Conservation (phyloP, 192 early-diverging fungal species). For the Thamnidium elegans region DNA sequence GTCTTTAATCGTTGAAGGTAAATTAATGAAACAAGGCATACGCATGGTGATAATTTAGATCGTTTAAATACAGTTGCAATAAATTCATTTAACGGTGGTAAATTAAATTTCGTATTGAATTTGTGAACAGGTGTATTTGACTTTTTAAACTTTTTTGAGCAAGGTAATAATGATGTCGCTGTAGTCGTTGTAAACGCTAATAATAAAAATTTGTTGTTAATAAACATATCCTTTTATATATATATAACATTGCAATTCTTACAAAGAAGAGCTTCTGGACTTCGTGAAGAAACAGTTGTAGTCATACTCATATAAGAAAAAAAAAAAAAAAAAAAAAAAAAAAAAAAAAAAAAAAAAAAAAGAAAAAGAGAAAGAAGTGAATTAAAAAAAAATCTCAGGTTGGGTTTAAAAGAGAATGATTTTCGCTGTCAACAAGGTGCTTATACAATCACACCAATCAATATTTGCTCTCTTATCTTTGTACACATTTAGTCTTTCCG, state of each 20-base stretch:
- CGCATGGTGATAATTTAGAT: slow-evolving; percentile 31
- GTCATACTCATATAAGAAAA: neutral
- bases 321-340: neutral
- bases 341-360: slow-evolving; percentile 3
- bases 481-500: no score
- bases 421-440: neutral
- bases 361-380: slow-evolving; percentile 9
- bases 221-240: neutral
- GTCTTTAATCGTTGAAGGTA: slow-evolving; percentile 70
- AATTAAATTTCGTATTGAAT: slow-evolving; percentile 5
- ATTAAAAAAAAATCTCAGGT: neutral
- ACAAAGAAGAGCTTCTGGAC: slow-evolving; percentile 37
- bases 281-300: slow-evolving; percentile 35
- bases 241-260: slow-evolving; percentile 9
- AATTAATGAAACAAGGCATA: slow-evolving; percentile 57
- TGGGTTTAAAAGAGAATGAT: slow-evolving; percentile 1
- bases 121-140: slow-evolving; percentile 12
- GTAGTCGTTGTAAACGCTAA: slow-evolving; percentile 35
- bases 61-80: slow-evolving; percentile 31
- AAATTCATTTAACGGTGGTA: slow-evolving; percentile 37
- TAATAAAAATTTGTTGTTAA: neutral
- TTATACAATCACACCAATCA: neutral
- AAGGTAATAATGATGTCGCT: slow-evolving; percentile 31
- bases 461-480: neutral
- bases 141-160: slow-evolving; percentile 21